These are phyloP conservation scores for Acer saccharum DNA, from an alignment of 345 rosid species.

Conservation along the genomic window DNA sequence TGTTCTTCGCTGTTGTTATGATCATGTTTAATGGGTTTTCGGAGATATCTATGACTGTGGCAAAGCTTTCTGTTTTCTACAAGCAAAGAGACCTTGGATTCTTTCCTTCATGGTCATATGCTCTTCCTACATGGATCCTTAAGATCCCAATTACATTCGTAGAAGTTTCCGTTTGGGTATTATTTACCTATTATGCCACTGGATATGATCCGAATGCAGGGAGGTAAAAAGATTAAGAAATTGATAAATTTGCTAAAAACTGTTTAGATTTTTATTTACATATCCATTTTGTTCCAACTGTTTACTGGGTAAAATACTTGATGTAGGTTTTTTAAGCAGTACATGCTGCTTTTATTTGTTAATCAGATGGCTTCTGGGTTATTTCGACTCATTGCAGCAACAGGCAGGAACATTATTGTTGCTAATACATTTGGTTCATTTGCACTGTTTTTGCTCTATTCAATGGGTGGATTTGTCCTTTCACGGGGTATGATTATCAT, in stretches of 20 bases:
- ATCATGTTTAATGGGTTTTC: constrained; percentile 71
- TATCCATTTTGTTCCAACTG: not conserved
- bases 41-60: constrained; percentile 75
- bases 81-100: constrained; percentile 76
- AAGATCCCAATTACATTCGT: constrained; percentile 65
- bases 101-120: constrained; percentile 81
- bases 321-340: constrained; percentile 69
- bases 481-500: not conserved
- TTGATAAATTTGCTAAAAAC: not conserved
- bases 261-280: not conserved
- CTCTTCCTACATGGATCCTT: constrained; percentile 81
- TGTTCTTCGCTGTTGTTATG: constrained; percentile 51
- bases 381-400: constrained; percentile 59
- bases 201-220: constrained; percentile 75
- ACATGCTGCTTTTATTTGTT: constrained; percentile 46
- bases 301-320: not conserved
- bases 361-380: constrained; percentile 70
- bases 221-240: constrained; percentile 45
- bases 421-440: constrained; percentile 72
- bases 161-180: constrained; percentile 66
- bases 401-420: constrained; percentile 64
- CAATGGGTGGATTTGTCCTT: constrained; percentile 52
- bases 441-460: constrained; percentile 48
- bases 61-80: constrained; percentile 86
- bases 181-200: constrained; percentile 63